Evolutionary conservation across 1,139 yeast genomes (phyloP).

Genomic region (Blastobotrys indianensis): DNA sequence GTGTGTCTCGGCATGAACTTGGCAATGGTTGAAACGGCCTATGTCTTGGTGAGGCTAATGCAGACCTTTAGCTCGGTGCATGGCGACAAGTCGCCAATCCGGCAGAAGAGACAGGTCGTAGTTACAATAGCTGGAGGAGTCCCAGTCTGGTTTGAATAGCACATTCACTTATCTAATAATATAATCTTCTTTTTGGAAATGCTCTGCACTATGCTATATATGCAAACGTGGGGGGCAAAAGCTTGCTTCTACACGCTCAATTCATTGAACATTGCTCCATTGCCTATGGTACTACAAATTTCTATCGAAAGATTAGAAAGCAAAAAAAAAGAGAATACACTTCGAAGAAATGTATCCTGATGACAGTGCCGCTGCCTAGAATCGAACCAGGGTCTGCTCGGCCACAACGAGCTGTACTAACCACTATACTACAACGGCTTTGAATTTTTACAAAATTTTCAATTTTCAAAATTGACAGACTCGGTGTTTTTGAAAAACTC

Average conservation of each 20-base stretch:
- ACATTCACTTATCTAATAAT: background rate
- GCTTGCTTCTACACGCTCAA: too few species aligned
- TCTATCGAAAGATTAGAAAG: too few species aligned
- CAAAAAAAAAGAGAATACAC: too few species aligned
- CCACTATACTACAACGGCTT: conserved; percentile 30
- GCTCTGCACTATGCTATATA: too few species aligned
- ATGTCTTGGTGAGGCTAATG: conserved; percentile 41
- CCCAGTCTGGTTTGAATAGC: background rate
- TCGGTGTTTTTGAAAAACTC: too few species aligned
- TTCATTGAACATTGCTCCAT: too few species aligned
- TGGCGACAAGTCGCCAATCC: conserved; percentile 2
- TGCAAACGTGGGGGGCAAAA: too few species aligned
- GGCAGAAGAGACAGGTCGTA: conserved; percentile 1
- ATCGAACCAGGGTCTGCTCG: conserved; percentile 38
- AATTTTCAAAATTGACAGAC: too few species aligned
- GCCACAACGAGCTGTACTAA: conserved; percentile 36
- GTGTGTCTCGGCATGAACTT: conserved; percentile 57
- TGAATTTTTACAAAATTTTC: background rate
- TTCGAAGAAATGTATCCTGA: background rate
- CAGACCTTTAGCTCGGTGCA: conserved; percentile 28
- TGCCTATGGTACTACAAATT: too few species aligned
- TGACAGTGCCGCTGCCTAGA: conserved; percentile 31
- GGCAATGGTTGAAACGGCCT: conserved; percentile 52
- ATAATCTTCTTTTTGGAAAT: too few species aligned
- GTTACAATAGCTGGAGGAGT: conserved; percentile 4